These are phyloP conservation scores for Solanum raphanifolium DNA, from an alignment of 257 asterid genomes.

Conservation along the genomic window DNA sequence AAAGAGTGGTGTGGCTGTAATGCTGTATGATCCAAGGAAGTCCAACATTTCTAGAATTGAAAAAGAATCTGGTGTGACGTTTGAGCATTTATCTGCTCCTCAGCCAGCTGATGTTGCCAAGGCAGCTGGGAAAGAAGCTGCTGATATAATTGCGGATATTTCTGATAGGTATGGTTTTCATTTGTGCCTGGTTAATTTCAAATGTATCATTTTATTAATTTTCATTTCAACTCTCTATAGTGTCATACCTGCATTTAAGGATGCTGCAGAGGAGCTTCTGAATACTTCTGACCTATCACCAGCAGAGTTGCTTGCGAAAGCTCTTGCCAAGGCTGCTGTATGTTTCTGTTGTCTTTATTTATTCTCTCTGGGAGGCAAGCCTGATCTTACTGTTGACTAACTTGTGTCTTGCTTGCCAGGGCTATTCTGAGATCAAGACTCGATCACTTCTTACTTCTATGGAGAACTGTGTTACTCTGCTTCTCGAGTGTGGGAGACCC, in stretches of 20 bases:
- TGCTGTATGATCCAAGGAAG: conserved; percentile 93
- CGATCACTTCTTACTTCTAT: conserved; percentile 81
- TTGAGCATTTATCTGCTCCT: conserved; percentile 85
- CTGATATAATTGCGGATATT: conserved; percentile 49
- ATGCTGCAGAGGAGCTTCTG: conserved; percentile 84
- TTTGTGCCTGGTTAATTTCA: neutral
- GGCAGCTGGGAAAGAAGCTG: conserved; percentile 81
- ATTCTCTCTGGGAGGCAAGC: neutral
- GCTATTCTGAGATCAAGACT: conserved; percentile 77
- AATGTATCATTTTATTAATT: neutral
- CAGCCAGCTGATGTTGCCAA: conserved; percentile 95
- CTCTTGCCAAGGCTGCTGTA: conserved; percentile 94
- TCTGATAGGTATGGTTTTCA: conserved; percentile 54
- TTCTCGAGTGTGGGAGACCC: conserved; percentile 70
- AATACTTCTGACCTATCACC: conserved; percentile 55
- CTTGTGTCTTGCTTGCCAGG: conserved; percentile 33
- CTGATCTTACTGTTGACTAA: conserved; percentile 3
- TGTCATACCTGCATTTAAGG: conserved; percentile 79
- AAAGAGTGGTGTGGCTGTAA: conserved; percentile 82
- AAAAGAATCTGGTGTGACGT: conserved; percentile 90
- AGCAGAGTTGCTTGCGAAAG: conserved; percentile 82
- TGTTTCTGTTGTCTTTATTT: conserved; percentile 13
- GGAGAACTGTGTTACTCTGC: conserved; percentile 78
- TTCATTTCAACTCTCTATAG: conserved; percentile 22
- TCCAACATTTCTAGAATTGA: conserved; percentile 79